These are phyloP conservation scores for Phialemonium atrogriseum DNA, from an alignment of 2,329 filamentous ascomycete genomes.

Conservation along the genomic window DNA sequence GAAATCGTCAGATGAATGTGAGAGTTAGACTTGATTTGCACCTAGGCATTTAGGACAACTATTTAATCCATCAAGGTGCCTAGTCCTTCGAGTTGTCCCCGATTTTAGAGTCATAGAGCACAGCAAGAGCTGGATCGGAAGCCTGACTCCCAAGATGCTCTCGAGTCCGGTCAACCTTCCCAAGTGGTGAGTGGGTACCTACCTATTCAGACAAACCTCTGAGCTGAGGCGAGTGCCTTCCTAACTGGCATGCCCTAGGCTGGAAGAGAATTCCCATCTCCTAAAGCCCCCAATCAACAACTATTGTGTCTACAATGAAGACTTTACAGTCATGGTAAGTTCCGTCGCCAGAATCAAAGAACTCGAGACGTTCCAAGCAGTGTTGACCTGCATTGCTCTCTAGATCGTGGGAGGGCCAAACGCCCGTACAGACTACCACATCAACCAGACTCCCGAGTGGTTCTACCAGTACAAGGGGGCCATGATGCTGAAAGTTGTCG, in stretches of 20 bases:
- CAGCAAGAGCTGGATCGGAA: conserved; percentile 3
- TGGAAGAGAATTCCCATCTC: conserved; percentile 84
- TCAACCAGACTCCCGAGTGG: conserved; percentile 93
- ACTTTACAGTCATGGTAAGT: conserved; percentile 70
- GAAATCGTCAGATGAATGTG: no score
- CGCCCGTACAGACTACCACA: conserved; percentile 94
- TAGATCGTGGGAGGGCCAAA: conserved; percentile 80
- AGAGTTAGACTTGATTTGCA: no score
- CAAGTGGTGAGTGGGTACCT: conserved; percentile 36
- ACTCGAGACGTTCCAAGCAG: background rate
- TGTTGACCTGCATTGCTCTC: background rate
- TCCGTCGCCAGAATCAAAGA: background rate
- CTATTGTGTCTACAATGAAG: conserved; percentile 88
- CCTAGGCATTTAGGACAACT: no score
- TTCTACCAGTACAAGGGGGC: conserved; percentile 94
- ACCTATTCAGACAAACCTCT: conserved; percentile 5
- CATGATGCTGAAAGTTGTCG: conserved; percentile 90
- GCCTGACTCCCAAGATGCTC: conserved; percentile 32
- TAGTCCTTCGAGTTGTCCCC: no score
- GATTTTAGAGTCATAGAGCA: no score
- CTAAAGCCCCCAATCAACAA: conserved; percentile 94
- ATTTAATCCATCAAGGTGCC: no score
- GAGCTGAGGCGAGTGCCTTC: background rate
- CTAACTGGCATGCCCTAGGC: conserved; percentile 44
- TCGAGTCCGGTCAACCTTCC: conserved; percentile 45